Conservation (phyloP, 441 rosid species). For the Macaranga tanarius region DNA sequence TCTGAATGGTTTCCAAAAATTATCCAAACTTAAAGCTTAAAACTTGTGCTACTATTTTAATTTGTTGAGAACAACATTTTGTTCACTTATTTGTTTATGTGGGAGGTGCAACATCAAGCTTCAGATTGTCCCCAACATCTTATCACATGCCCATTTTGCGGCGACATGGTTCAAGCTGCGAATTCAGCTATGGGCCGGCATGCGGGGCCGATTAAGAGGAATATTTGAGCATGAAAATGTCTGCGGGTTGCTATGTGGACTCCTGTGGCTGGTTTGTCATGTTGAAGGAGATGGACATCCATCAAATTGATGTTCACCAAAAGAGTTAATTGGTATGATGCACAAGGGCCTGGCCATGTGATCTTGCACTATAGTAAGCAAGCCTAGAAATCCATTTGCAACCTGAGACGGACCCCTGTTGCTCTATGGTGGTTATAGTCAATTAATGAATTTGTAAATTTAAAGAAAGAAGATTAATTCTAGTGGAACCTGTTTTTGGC, state of each 20-base stretch:
- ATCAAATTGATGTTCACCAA: conserved; percentile 82
- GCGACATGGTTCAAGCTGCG: conserved; percentile 95
- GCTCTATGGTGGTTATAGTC: background rate
- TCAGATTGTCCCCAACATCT: conserved; percentile 66
- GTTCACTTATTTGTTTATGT: background rate
- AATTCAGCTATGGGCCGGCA: conserved; percentile 64
- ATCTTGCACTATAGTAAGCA: background rate
- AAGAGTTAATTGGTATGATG: conserved; percentile 40
- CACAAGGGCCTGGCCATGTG: background rate
- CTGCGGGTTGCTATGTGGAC: conserved; percentile 92
- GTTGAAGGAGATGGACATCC: conserved; percentile 97
- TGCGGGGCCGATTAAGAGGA: conserved; percentile 73
- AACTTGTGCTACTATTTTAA: background rate
- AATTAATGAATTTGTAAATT: background rate
- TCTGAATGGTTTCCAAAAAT: too few relatives aligned
- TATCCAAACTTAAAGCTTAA: too few relatives aligned
- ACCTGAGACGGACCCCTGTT: background rate
- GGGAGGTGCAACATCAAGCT: conserved; percentile 82
- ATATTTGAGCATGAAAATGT: conserved; percentile 86
- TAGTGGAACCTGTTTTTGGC: background rate
- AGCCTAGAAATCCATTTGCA: background rate
- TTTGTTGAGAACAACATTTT: background rate
- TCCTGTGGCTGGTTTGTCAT: conserved; percentile 89
- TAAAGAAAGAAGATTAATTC: too few relatives aligned
- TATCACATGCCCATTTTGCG: conserved; percentile 76